Percentiles rank a stretch among this genome's conserved stretches.
These are phyloP conservation scores for Pichia kudriavzevii DNA, from an alignment of 1,139 yeast genomes.

Conservation along the genomic window DNA sequence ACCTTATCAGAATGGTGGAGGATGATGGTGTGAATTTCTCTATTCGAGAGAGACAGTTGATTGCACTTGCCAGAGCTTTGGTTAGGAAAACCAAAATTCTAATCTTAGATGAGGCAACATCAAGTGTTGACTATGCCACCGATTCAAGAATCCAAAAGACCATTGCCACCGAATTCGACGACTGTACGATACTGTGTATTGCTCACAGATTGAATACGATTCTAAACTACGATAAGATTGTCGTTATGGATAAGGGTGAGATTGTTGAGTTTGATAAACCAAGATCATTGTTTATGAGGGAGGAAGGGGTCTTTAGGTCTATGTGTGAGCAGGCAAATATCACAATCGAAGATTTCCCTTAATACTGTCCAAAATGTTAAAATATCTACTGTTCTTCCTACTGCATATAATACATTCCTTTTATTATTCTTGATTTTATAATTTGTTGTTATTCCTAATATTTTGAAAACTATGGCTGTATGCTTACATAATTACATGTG, in stretches of 20 bases:
- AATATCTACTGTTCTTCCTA: not conserved
- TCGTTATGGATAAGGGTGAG: constrained; percentile 44
- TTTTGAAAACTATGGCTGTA: no score
- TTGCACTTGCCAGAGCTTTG: constrained; percentile 48
- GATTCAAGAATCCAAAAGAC: constrained; percentile 45
- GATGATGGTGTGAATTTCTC: constrained; percentile 49
- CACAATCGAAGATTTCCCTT: constrained; percentile 25
- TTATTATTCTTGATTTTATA: not conserved
- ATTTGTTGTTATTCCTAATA: not conserved
- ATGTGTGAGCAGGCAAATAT: constrained; percentile 36
- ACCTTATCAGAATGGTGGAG: constrained; percentile 43
- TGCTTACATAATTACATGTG: no score
- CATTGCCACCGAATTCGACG: constrained; percentile 37
- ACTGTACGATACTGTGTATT: constrained; percentile 47
- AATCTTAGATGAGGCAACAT: constrained; percentile 50
- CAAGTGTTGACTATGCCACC: constrained; percentile 49
- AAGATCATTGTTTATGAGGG: constrained; percentile 30
- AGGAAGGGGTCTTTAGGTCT: constrained; percentile 28
- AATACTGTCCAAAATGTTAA: not conserved
- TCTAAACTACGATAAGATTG: constrained; percentile 42
- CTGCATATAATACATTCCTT: not conserved
- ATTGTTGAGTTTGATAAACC: constrained; percentile 45
- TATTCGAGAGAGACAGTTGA: constrained; percentile 47
- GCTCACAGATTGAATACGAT: constrained; percentile 52
- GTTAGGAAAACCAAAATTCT: constrained; percentile 44